phyloP scores from a whole-genome alignment of 2,329 filamentous ascomycete species.

The Ilyonectria mors-panacis region DNA sequence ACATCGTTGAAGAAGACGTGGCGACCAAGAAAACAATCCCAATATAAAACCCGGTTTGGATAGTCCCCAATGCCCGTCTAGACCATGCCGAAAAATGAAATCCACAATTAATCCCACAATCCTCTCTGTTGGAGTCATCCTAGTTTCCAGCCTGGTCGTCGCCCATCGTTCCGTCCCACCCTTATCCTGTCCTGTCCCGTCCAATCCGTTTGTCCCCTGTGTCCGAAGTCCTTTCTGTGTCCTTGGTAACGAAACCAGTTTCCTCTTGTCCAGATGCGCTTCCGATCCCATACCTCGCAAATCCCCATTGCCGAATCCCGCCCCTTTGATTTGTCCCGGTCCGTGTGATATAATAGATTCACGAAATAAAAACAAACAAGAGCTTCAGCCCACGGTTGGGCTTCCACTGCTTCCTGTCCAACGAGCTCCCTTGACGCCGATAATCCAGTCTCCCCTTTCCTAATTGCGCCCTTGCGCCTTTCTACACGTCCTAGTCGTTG shows the following conservation, averaged over 20 bases:
- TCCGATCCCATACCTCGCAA: constrained; percentile 20
- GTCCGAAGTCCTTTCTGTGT: constrained; percentile 17
- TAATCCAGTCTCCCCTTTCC: constrained; percentile 33
- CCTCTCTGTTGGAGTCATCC: constrained; percentile 6
- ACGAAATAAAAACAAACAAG: constrained; percentile 24
- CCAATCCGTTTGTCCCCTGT: constrained; percentile 23
- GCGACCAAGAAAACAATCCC: constrained; percentile 11
- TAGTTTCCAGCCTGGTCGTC: background rate
- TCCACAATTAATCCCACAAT: constrained; percentile 35
- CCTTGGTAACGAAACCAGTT: constrained; percentile 37
- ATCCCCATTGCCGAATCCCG: constrained; percentile 20
- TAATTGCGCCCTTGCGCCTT: constrained; percentile 36
- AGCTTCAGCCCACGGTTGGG: constrained; percentile 13
- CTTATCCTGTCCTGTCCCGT: constrained; percentile 8
- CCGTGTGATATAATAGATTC: constrained; percentile 24
- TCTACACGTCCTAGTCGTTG: constrained; percentile 33
- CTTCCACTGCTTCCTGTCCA: constrained; percentile 27
- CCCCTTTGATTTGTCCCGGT: constrained; percentile 20
- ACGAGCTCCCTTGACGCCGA: constrained; percentile 41
- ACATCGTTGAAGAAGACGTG: constrained; percentile 12
- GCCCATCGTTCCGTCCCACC: constrained; percentile 3
- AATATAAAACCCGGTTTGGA: constrained; percentile 23
- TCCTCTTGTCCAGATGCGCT: constrained; percentile 38
- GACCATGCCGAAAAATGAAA: constrained; percentile 22
- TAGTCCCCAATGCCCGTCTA: constrained; percentile 31